Evolutionary conservation across 257 asterid species (phyloP).

Genomic region (Solanum commersonii): DNA sequence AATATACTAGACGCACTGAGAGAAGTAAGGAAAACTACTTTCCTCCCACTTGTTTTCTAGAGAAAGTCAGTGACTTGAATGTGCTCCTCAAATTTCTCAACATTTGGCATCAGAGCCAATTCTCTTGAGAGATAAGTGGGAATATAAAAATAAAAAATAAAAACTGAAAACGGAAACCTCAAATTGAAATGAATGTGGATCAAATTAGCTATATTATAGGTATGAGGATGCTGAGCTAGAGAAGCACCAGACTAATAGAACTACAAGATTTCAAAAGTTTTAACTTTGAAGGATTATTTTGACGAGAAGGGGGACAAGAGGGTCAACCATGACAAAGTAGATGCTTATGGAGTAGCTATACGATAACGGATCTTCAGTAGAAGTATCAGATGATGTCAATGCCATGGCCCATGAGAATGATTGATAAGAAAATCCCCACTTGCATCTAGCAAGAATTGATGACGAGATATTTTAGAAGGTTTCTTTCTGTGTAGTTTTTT

Average conservation of each 20-base stretch:
- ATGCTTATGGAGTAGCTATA: neutral
- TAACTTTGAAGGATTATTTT: neutral
- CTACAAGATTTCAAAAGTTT: neutral
- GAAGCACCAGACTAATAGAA: neutral
- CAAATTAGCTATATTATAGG: neutral
- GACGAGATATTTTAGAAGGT: neutral
- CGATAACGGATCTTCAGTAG: neutral
- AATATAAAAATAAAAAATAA: neutral
- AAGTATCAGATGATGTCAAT: neutral
- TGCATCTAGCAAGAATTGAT: neutral
- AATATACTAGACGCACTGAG: neutral
- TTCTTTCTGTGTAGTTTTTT: neutral
- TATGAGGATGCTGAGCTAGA: neutral
- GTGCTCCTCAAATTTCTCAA: neutral
- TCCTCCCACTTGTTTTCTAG: neutral
- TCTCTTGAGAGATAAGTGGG: neutral
- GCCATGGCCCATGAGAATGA: neutral
- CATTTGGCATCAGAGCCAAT: neutral
- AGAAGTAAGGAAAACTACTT: neutral
- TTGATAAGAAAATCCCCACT: neutral
- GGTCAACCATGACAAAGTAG: neutral
- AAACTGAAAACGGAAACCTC: neutral
- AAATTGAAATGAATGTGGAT: neutral
- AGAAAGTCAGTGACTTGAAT: neutral
- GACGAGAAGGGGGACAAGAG: neutral